Percentiles rank a stretch among this genome's conserved stretches.
These are phyloP conservation scores for Castanospermum australe DNA, from an alignment of 306 rosid species.

Conservation along the genomic window DNA sequence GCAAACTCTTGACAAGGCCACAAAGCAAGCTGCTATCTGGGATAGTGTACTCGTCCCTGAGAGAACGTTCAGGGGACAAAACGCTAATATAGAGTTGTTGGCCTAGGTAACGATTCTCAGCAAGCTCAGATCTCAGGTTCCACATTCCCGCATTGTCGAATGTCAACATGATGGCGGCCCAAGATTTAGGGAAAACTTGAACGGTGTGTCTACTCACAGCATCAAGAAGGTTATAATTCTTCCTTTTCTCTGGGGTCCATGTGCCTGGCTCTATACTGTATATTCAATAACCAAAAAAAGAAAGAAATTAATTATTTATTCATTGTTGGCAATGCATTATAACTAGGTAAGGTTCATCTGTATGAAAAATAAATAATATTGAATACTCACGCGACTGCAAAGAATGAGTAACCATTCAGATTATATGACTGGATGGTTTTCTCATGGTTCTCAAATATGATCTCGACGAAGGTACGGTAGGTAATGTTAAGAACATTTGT, in stretches of 20 bases:
- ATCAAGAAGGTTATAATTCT: conserved; percentile 65
- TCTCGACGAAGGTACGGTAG: conserved; percentile 55
- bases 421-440: conserved; percentile 73
- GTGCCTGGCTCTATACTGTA: conserved; percentile 69
- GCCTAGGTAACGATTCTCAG: conserved; percentile 66
- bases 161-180: conserved; percentile 60
- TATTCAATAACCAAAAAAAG: not conserved
- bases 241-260: conserved; percentile 65
- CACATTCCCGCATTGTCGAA: conserved; percentile 70
- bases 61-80: conserved; percentile 42
- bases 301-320: not conserved
- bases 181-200: conserved; percentile 72
- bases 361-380: not conserved
- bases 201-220: conserved; percentile 74
- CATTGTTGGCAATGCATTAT: not conserved
- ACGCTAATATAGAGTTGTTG: conserved; percentile 64
- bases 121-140: conserved; percentile 59
- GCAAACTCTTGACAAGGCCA: conserved; percentile 43
- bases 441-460: conserved; percentile 81
- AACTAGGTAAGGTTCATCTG: not conserved
- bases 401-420: conserved; percentile 66
- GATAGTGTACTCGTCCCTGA: conserved; percentile 66
- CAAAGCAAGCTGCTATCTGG: conserved; percentile 42
- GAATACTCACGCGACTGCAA: conserved; percentile 63
- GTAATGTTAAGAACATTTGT: conserved; percentile 49